phyloP scores from a whole-genome alignment of 164 flowering plant genomes.

The Chimonanthus praecox region DNA sequence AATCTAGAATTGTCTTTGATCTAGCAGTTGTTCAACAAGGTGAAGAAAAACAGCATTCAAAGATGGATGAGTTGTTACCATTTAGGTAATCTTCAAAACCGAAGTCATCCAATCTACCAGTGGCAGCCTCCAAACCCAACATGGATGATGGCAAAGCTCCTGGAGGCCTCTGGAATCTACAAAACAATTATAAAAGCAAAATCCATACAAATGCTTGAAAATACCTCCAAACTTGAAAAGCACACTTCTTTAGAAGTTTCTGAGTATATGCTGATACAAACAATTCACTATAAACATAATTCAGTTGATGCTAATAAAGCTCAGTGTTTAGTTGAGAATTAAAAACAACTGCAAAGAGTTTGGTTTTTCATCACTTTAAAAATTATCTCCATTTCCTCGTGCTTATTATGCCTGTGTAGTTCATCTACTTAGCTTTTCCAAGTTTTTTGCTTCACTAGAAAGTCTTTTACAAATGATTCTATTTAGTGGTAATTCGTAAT shows the following conservation, averaged over 20 bases:
- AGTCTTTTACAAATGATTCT: too few relatives aligned
- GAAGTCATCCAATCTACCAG: conserved; percentile 76
- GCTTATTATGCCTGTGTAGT: too few relatives aligned
- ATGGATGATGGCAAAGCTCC: conserved; percentile 85
- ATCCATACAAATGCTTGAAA: not conserved
- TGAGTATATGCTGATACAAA: not conserved
- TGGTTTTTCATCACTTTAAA: too few relatives aligned
- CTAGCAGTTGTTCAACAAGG: not conserved
- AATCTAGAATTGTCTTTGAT: too few relatives aligned
- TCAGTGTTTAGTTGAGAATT: too few relatives aligned
- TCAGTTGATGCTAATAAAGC: not conserved
- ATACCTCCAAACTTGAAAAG: not conserved
- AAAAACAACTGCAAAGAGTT: too few relatives aligned
- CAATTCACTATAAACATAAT: not conserved
- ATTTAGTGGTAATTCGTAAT: too few relatives aligned
- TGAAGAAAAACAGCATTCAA: not conserved
- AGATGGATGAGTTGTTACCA: conserved; percentile 37
- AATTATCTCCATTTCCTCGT: too few relatives aligned
- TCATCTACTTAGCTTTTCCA: too few relatives aligned
- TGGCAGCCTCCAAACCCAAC: conserved; percentile 80
- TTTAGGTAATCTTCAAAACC: conserved; percentile 79
- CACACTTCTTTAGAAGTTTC: not conserved
- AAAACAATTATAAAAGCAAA: conserved; percentile 5
- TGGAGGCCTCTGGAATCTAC: conserved; percentile 86
- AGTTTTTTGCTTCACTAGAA: too few relatives aligned